phyloP scores from a whole-genome alignment of 2,329 filamentous ascomycete species.

The Exophiala alcalophila region DNA sequence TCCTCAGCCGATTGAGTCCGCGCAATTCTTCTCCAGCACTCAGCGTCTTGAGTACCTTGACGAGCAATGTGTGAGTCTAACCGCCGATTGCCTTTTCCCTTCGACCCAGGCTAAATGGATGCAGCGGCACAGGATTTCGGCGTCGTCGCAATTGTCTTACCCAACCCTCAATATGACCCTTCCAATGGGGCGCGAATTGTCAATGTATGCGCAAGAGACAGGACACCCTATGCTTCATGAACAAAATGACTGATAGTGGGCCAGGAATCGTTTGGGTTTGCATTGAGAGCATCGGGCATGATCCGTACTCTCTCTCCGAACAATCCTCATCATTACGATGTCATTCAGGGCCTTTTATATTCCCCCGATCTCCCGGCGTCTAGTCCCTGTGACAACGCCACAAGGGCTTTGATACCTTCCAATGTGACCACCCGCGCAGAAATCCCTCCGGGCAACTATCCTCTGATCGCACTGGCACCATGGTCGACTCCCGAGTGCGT shows the following conservation, averaged over 20 bases:
- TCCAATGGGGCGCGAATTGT: slow-evolving; percentile 36
- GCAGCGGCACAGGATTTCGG: slow-evolving; percentile 26
- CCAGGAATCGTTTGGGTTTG: slow-evolving; percentile 31
- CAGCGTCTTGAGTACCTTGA: neutral
- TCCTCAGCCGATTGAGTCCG: slow-evolving; percentile 6
- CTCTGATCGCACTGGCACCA: slow-evolving; percentile 77
- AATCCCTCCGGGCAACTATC: slow-evolving; percentile 63
- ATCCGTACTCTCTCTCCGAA: slow-evolving; percentile 74
- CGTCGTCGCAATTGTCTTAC: slow-evolving; percentile 28
- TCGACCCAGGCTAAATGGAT: too few species aligned
- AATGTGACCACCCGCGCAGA: slow-evolving; percentile 73
- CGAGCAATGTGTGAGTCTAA: slow-evolving; percentile 20
- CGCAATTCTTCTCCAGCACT: neutral
- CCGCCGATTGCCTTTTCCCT: too few species aligned
- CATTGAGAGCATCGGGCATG: slow-evolving; percentile 47
- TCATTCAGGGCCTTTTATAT: slow-evolving; percentile 77
- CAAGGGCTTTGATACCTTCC: slow-evolving; percentile 64
- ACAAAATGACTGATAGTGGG: slow-evolving; percentile 8
- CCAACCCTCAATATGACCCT: slow-evolving; percentile 24
- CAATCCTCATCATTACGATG: slow-evolving; percentile 58
- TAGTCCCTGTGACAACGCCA: slow-evolving; percentile 62
- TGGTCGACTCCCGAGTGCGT: slow-evolving; percentile 78
- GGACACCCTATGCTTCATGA: neutral
- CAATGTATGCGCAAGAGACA: slow-evolving; percentile 35
- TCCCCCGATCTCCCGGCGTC: slow-evolving; percentile 64